phyloP scores from a whole-genome alignment of 768 basidiomycete genomes.

The Boletus sensibilis region DNA sequence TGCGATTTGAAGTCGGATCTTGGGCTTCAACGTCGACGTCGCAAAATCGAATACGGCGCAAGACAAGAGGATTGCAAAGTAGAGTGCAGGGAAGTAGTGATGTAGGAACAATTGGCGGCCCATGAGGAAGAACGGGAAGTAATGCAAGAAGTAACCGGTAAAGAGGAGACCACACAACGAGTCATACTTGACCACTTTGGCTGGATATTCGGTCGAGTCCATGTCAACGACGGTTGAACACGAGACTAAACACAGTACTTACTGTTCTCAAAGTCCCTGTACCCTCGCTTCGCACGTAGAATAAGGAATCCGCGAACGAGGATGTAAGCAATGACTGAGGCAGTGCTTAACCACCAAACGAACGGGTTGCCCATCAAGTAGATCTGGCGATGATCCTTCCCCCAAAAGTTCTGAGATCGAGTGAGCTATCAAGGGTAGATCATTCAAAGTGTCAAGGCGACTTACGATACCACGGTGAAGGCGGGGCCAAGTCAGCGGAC shows the following conservation, averaged over 20 bases:
- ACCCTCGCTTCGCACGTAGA: slow-evolving; percentile 88
- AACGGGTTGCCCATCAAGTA: slow-evolving; percentile 95
- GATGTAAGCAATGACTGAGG: slow-evolving; percentile 67
- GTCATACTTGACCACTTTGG: slow-evolving; percentile 90
- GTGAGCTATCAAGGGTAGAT: slow-evolving; percentile 1
- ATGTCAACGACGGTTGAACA: slow-evolving; percentile 1
- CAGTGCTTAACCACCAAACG: slow-evolving; percentile 85
- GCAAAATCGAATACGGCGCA: slow-evolving; percentile 81
- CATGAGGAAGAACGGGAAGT: slow-evolving; percentile 98
- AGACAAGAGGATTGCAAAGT: slow-evolving; percentile 80
- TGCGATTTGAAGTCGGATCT: slow-evolving; percentile 77
- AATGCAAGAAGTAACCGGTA: slow-evolving; percentile 90
- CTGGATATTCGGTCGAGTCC: slow-evolving; percentile 39
- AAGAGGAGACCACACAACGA: slow-evolving; percentile 87
- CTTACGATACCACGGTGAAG: slow-evolving; percentile 90
- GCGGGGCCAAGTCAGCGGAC: slow-evolving; percentile 90
- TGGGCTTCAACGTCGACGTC: slow-evolving; percentile 75
- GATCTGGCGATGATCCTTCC: slow-evolving; percentile 92
- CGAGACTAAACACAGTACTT: slow-evolving; percentile 28
- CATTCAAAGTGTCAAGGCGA: slow-evolving; percentile 7
- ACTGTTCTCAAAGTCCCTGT: slow-evolving; percentile 91
- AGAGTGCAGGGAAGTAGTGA: slow-evolving; percentile 97
- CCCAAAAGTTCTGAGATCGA: slow-evolving; percentile 86
- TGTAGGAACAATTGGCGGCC: slow-evolving; percentile 95
- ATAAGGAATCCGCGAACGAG: slow-evolving; percentile 75